These are phyloP conservation scores for Chalciporus piperatus DNA, from an alignment of 768 basidiomycete species.

Conservation along the genomic window DNA sequence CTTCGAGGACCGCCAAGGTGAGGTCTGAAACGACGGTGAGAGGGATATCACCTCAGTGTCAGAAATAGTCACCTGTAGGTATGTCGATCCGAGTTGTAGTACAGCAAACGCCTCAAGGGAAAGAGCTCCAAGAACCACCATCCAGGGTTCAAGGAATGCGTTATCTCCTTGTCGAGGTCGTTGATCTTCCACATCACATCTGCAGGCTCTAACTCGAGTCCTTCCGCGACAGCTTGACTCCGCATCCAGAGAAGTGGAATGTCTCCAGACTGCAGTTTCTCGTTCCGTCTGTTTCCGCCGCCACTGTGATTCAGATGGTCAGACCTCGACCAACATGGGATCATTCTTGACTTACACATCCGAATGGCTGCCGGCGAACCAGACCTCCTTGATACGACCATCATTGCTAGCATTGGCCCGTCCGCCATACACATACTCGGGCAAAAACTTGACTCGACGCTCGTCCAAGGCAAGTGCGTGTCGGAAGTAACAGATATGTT, in stretches of 20 bases:
- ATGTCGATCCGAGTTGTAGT: slow-evolving; percentile 24
- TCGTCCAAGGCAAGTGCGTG: slow-evolving; percentile 50
- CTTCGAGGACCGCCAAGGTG: slow-evolving; percentile 25
- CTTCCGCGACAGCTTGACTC: slow-evolving; percentile 26
- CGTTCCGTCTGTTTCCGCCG: slow-evolving; percentile 28
- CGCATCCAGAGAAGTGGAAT: slow-evolving; percentile 33
- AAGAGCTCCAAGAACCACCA: slow-evolving; percentile 28
- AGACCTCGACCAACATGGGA: not conserved
- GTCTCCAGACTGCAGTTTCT: slow-evolving; percentile 26
- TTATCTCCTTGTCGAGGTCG: slow-evolving; percentile 25
- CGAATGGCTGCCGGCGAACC: slow-evolving; percentile 41
- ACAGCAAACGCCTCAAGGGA: slow-evolving; percentile 25
- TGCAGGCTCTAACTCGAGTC: slow-evolving; percentile 19
- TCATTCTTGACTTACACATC: slow-evolving; percentile 33
- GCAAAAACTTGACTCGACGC: slow-evolving; percentile 45
- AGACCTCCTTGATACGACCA: slow-evolving; percentile 39
- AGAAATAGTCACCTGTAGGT: slow-evolving; percentile 16
- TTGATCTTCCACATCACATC: slow-evolving; percentile 29
- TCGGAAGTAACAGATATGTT: slow-evolving; percentile 42
- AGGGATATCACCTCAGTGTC: not conserved
- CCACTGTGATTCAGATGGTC: slow-evolving; percentile 16
- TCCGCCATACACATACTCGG: slow-evolving; percentile 39
- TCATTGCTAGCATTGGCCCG: slow-evolving; percentile 7
- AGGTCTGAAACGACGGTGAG: slow-evolving; percentile 19
- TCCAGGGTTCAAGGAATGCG: slow-evolving; percentile 4